Conservation (phyloP, 805 yeast genomes). For the Lipomyces sp. region DNA sequence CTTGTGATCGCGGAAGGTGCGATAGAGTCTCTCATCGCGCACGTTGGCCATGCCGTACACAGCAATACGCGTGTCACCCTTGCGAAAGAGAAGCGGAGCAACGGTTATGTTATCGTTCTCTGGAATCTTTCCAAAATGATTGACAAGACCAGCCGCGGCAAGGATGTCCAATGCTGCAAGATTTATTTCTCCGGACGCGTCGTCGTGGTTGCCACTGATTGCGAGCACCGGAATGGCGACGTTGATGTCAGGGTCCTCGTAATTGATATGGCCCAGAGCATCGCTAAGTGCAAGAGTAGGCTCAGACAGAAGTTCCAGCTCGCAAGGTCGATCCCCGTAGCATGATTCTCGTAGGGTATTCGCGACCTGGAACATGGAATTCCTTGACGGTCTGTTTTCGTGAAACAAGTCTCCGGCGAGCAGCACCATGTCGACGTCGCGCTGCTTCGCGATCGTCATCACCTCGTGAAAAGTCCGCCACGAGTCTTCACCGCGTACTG, state of each 20-base stretch:
- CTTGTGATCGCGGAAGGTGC: slow-evolving; percentile 75
- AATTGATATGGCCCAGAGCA: slow-evolving; percentile 65
- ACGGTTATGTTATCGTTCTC: slow-evolving; percentile 73
- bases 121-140: slow-evolving; percentile 81
- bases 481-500: slow-evolving; percentile 84
- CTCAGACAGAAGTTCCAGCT: slow-evolving; percentile 76
- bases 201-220: slow-evolving; percentile 95
- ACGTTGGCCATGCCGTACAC: slow-evolving; percentile 86
- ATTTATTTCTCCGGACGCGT: slow-evolving; percentile 74
- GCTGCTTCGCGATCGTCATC: slow-evolving; percentile 61
- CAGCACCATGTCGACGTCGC: slow-evolving; percentile 77
- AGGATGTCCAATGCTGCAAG: slow-evolving; percentile 84
- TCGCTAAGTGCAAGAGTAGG: slow-evolving; percentile 62
- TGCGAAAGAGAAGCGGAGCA: slow-evolving; percentile 73
- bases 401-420: slow-evolving; percentile 96
- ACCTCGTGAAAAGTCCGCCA: slow-evolving; percentile 86
- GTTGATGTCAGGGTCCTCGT: slow-evolving; percentile 86
- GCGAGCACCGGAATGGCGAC: slow-evolving; percentile 88
- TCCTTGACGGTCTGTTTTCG: slow-evolving; percentile 81
- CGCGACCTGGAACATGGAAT: slow-evolving; percentile 79
- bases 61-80: slow-evolving; percentile 78
- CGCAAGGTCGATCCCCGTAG: slow-evolving; percentile 84
- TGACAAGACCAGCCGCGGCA: slow-evolving; percentile 74
- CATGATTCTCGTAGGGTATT: slow-evolving; percentile 66
- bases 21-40: slow-evolving; percentile 80